Percentiles rank a stretch among this genome's conserved stretches.
Conservation (phyloP, 2,329 filamentous ascomycete genomes). For the Hymenoscyphus scutula region DNA sequence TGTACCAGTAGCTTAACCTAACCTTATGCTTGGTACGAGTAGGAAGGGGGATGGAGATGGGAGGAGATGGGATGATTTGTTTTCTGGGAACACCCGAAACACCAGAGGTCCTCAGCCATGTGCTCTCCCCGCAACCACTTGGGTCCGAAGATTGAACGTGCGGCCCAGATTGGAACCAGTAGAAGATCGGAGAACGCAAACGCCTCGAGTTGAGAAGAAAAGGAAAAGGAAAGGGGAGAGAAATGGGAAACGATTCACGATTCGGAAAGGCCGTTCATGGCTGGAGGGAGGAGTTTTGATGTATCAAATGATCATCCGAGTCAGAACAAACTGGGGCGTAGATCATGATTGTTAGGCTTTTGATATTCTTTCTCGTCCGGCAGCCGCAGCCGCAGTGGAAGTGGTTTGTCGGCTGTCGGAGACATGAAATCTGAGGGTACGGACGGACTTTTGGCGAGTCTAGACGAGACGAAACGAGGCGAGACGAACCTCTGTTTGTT, state of each 20-base stretch:
- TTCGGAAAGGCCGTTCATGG: background rate
- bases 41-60: too few relatives aligned
- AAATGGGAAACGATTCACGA: background rate
- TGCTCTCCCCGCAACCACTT: constrained; percentile 2
- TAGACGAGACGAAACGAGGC: background rate
- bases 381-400: background rate
- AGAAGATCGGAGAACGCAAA: background rate
- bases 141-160: background rate
- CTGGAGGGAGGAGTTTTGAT: background rate
- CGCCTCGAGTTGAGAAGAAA: too few relatives aligned
- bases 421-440: background rate
- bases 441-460: too few relatives aligned
- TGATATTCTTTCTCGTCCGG: too few relatives aligned
- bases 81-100: background rate
- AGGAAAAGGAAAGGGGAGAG: background rate
- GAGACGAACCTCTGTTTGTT: background rate
- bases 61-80: background rate
- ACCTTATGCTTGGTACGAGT: background rate
- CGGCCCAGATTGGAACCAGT: background rate
- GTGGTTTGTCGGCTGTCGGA: background rate
- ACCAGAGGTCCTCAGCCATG: background rate
- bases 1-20: too few relatives aligned
- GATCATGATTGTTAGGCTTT: background rate
- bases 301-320: background rate
- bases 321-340: background rate